Evolutionary conservation across 225 moss, liverwort and hornwort genomes (phyloP).

Genomic region (Climacium dendroides): DNA sequence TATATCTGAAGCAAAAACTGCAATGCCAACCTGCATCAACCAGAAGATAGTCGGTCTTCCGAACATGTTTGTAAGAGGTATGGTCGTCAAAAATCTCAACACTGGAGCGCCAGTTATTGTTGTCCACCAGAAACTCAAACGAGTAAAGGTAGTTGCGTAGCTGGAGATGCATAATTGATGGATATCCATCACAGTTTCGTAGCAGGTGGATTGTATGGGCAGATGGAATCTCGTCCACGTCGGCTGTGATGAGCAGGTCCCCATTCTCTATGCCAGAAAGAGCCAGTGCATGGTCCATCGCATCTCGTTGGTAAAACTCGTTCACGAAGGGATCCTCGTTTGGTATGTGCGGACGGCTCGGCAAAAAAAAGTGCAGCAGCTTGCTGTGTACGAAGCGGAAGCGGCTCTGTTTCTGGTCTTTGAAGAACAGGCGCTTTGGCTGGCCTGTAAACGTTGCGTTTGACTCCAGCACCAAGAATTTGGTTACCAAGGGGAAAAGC

Average conservation of each 20-base stretch:
- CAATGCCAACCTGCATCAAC: slow-evolving; percentile 89
- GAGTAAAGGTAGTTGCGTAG: slow-evolving; percentile 59
- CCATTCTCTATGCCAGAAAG: slow-evolving; percentile 38
- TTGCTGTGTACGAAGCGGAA: slow-evolving; percentile 41
- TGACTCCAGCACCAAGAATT: slow-evolving; percentile 66
- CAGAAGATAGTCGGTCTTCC: slow-evolving; percentile 44
- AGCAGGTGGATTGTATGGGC: slow-evolving; percentile 56
- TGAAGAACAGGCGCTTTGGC: slow-evolving; percentile 45
- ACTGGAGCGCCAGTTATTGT: slow-evolving; percentile 52
- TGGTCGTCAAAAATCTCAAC: slow-evolving; percentile 23
- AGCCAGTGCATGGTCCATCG: slow-evolving; percentile 15
- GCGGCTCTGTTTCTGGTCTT: slow-evolving; percentile 22
- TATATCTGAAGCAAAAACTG: slow-evolving; percentile 70
- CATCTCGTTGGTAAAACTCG: slow-evolving; percentile 35
- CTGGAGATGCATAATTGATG: slow-evolving; percentile 58
- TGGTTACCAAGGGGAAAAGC: slow-evolving; percentile 46
- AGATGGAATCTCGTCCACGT: slow-evolving; percentile 69
- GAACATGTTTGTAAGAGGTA: slow-evolving; percentile 28
- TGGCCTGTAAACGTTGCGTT: slow-evolving; percentile 71
- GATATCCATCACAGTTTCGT: slow-evolving; percentile 62
- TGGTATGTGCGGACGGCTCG: slow-evolving; percentile 9
- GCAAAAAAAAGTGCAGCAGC: slow-evolving; percentile 31
- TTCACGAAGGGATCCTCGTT: slow-evolving; percentile 46
- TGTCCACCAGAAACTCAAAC: slow-evolving; percentile 62
- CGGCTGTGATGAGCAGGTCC: slow-evolving; percentile 64